Conservation (phyloP, 2,329 filamentous ascomycete species). For the Polychaeton citri region DNA sequence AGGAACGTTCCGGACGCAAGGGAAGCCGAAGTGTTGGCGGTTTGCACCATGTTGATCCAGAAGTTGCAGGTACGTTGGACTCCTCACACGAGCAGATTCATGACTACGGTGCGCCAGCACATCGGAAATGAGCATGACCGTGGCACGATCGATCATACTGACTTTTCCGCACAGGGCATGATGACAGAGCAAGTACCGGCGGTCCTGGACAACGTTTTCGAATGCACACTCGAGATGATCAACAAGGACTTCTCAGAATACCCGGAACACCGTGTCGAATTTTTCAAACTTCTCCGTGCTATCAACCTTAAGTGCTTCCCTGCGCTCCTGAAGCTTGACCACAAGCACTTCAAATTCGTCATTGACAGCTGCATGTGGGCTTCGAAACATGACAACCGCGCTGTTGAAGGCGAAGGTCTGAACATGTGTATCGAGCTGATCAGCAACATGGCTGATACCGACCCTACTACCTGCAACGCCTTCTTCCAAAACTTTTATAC, state of each 20-base stretch:
- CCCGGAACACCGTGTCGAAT: slow-evolving; percentile 96
- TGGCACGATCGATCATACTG: background rate
- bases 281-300: slow-evolving; percentile 90
- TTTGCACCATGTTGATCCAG: slow-evolving; percentile 94
- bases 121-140: slow-evolving; percentile 2
- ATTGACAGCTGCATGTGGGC: slow-evolving; percentile 99
- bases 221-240: slow-evolving; percentile 98
- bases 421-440: slow-evolving; percentile 98
- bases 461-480: slow-evolving; percentile 70
- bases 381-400: slow-evolving; percentile 98
- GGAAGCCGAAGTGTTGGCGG: slow-evolving; percentile 90
- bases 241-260: slow-evolving; percentile 99
- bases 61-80: slow-evolving; percentile 79
- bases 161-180: slow-evolving; percentile 45
- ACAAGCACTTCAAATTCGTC: slow-evolving; percentile 96
- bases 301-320: slow-evolving; percentile 98
- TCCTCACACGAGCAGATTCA: slow-evolving; percentile 37
- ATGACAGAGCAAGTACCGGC: slow-evolving; percentile 98
- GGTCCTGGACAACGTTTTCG: slow-evolving; percentile 98
- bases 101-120: slow-evolving; percentile 25
- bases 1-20: slow-evolving; percentile 90
- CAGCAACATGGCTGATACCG: slow-evolving; percentile 91
- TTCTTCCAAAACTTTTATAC: slow-evolving; percentile 99
- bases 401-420: slow-evolving; percentile 89
- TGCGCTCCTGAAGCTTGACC: slow-evolving; percentile 83